Base-by-base conservation (phyloP, 495 filamentous ascomycete species). In the Penicillium pulvis region DNA sequence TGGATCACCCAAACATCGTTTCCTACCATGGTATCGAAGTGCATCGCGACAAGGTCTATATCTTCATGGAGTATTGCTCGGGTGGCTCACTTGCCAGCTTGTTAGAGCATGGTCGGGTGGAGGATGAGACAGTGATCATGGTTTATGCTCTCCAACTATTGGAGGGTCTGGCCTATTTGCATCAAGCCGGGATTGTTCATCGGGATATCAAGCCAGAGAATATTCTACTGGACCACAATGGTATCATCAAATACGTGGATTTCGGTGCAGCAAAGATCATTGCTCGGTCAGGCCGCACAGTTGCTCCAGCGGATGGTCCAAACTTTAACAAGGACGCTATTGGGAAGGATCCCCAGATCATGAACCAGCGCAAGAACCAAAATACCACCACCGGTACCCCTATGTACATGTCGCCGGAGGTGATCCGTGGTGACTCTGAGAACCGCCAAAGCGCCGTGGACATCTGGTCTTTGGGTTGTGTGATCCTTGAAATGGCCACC, bases 361-460 rank as follows among this genome's bases (percentile, higher is more conserved):
- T 64, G 23, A 65, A 68, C 41, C 66, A 73, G 50, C 67, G 77
- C 43, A 90, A 90, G 62, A 79, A 90, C 59, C 91, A 95, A 69
- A 91, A 91, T 69, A 91, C 90, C 42, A 97, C 97, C 88, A 96
- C 92, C 9, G 94, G 94, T 59, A 98, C 94, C 36, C 94, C 94
- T 24, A 98, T 98, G 94, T 98, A 98, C 79, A 98, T 98, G 94
- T 98, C 95, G 16, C 94, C 94, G 23, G 94, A 98, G 78, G 92
- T 96, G 46, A 98, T 98, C 75, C 93, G 91, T 63, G 94, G 94
- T 35, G 85, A 89, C 51, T 85, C 86, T 57, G 69, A 75, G 56
- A 70, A 79, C 56, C 77, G 90, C 82, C 89, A 91, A 59, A 92
- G 93, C 30, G 89, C 92, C n/a, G 91, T 96, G 54, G 94, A 98